phyloP scores from a whole-genome alignment of 2,329 filamentous ascomycete species.

The Diaporthe batatas region DNA sequence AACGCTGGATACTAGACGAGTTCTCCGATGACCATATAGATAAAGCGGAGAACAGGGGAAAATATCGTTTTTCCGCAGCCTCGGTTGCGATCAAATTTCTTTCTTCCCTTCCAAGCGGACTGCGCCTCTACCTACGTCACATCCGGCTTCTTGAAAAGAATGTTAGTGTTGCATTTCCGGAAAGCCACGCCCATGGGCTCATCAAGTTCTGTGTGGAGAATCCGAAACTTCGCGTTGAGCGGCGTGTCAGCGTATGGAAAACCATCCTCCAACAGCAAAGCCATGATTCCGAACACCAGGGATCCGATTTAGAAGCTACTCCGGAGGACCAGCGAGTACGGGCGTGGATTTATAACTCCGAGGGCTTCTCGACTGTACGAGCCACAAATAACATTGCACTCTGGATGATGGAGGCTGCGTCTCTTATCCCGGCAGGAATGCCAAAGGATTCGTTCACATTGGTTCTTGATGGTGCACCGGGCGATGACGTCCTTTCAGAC shows the following conservation, averaged over 20 bases:
- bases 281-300: background rate
- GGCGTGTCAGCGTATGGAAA: conserved; percentile 13
- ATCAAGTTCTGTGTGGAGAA: background rate
- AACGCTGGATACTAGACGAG: background rate
- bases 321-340: fast-evolving
- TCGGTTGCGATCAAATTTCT: conserved; percentile 10
- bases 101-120: background rate
- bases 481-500: background rate
- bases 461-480: conserved; percentile 11
- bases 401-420: conserved; percentile 11
- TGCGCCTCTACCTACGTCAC: background rate
- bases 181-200: conserved; percentile 10
- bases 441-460: background rate
- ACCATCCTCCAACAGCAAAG: background rate
- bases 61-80: conserved; percentile 4
- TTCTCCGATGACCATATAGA: no score
- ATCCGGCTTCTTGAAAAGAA: conserved; percentile 17
- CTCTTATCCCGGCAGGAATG: conserved; percentile 1
- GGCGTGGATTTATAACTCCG: fast-evolving
- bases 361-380: background rate
- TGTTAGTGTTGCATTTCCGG: background rate
- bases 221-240: background rate
- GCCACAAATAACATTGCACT: background rate
- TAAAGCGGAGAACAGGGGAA: background rate
- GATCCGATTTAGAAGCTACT: background rate